phyloP scores from a whole-genome alignment of 768 basidiomycete genomes.

The Rhodotorula toruloides region DNA sequence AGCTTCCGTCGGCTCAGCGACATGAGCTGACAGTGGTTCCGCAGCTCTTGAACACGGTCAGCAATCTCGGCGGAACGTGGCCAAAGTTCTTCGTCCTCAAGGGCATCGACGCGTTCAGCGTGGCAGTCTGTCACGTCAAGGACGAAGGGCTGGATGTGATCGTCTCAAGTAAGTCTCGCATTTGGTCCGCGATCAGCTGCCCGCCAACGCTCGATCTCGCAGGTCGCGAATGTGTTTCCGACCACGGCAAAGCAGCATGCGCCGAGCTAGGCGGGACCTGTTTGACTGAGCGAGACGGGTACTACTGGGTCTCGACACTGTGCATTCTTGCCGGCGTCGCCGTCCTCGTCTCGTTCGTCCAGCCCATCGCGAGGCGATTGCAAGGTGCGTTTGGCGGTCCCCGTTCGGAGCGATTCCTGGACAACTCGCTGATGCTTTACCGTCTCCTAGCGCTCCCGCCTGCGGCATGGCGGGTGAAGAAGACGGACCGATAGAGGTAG shows the following conservation, averaged over 20 bases:
- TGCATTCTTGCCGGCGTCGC: conserved; percentile 72
- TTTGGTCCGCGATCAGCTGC: background rate
- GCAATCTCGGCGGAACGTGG: conserved; percentile 97
- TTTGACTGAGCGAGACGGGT: conserved; percentile 80
- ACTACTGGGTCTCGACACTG: conserved; percentile 74
- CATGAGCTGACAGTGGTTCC: too few relatives aligned
- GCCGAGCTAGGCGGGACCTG: conserved; percentile 70
- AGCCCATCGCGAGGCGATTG: conserved; percentile 75
- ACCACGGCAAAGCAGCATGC: conserved; percentile 78
- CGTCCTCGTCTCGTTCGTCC: conserved; percentile 67
- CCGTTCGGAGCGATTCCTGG: too few relatives aligned
- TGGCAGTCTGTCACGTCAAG: conserved; percentile 73
- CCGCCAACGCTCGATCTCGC: background rate
- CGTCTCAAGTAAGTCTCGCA: conserved; percentile 47
- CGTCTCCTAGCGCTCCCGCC: too few relatives aligned
- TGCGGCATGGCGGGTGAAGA: too few relatives aligned
- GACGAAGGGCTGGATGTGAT: conserved; percentile 46
- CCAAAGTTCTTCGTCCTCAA: conserved; percentile 94
- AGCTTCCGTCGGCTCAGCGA: too few relatives aligned
- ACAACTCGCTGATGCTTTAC: too few relatives aligned
- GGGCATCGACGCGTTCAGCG: conserved; percentile 82
- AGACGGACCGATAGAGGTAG: too few relatives aligned
- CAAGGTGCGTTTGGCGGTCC: conserved; percentile 49
- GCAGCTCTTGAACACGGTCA: conserved; percentile 79
- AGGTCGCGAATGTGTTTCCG: conserved; percentile 87